Conservation (phyloP, 139 green algal species). For the Haematococcus lacustris region DNA sequence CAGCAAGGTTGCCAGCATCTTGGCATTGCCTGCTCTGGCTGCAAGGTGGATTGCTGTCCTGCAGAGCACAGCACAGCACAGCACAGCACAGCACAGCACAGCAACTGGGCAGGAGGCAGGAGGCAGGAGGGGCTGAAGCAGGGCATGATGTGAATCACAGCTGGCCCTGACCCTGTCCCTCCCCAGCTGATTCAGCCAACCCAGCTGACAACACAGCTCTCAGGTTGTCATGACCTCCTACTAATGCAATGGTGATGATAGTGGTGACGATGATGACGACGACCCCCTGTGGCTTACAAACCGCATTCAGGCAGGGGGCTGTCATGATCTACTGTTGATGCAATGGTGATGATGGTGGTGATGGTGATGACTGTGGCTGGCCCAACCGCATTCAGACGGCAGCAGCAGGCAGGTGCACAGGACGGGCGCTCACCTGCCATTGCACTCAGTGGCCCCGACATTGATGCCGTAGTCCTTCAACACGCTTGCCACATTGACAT, state of each 20-base stretch:
- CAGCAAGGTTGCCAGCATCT: conserved; percentile 28
- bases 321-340: not conserved
- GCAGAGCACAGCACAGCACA: not conserved
- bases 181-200: too few species aligned
- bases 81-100: not conserved
- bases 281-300: not conserved
- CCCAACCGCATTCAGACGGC: too few species aligned
- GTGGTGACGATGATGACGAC: too few species aligned
- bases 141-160: not conserved
- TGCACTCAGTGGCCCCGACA: conserved; percentile 14
- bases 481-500: conserved; percentile 11
- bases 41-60: conserved; percentile 30
- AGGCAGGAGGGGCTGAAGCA: not conserved
- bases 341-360: not conserved
- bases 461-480: conserved; percentile 26
- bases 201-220: too few species aligned
- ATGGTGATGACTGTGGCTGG: not conserved
- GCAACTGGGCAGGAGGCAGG: not conserved
- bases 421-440: conserved; percentile 11
- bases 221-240: too few species aligned
- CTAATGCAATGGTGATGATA: not conserved
- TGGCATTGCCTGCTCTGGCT: conserved; percentile 9
- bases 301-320: not conserved
- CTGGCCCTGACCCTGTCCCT: too few species aligned
- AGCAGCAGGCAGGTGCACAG: too few species aligned